These are phyloP conservation scores for Carnegiea gigantea DNA, from an alignment of 179 eudicot genomes.

Conservation along the genomic window DNA sequence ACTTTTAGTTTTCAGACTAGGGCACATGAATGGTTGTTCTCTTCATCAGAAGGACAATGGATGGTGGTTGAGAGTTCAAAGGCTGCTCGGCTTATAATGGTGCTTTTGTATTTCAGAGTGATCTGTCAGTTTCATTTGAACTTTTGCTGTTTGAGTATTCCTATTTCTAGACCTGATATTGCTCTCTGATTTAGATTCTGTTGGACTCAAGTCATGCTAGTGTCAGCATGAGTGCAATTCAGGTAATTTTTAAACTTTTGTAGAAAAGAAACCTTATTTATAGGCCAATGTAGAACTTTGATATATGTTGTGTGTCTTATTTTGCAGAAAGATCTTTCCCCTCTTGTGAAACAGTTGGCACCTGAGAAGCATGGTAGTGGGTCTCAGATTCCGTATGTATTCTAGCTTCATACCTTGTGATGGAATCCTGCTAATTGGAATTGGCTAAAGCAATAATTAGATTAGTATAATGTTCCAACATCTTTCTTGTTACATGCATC, in stretches of 20 bases:
- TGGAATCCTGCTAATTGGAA: not conserved
- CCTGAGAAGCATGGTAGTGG: slow-evolving; percentile 50
- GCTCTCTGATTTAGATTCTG: slow-evolving; percentile 50
- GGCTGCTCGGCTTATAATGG: slow-evolving; percentile 91
- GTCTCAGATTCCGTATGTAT: slow-evolving; percentile 83
- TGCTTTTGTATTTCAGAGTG: slow-evolving; percentile 21
- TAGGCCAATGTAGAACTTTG: slow-evolving; percentile 4
- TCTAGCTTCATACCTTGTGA: not conserved
- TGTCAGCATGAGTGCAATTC: slow-evolving; percentile 73
- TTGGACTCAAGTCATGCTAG: slow-evolving; percentile 66
- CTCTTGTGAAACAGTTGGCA: slow-evolving; percentile 76
- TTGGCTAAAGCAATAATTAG: not conserved
- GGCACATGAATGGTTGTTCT: slow-evolving; percentile 85
- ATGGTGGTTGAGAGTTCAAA: slow-evolving; percentile 81
- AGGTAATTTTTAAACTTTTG: slow-evolving; percentile 39
- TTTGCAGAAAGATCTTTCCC: slow-evolving; percentile 92
- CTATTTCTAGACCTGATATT: slow-evolving; percentile 9
- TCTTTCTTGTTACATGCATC: not conserved
- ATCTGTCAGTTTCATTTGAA: not conserved
- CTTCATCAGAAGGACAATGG: slow-evolving; percentile 99
- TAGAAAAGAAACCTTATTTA: not conserved
- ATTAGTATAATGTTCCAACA: not conserved
- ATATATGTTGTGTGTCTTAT: slow-evolving; percentile 16
- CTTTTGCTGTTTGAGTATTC: not conserved
- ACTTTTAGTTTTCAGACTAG: slow-evolving; percentile 50